Evolutionary conservation across 2,329 filamentous ascomycete genomes (phyloP).

Genomic region (Apiospora saccharicola): DNA sequence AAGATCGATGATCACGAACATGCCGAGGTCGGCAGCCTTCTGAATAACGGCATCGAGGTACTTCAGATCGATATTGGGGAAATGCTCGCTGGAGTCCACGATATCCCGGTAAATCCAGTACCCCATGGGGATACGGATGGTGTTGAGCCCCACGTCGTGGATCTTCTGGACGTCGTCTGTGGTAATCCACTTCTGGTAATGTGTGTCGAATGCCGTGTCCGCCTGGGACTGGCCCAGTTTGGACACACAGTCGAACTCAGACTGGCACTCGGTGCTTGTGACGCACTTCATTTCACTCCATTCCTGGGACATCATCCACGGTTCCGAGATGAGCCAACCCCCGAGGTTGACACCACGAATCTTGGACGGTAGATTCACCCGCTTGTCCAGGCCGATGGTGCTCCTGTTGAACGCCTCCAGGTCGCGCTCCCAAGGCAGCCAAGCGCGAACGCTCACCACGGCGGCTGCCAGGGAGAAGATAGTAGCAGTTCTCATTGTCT

Average conservation of each 20-base stretch:
- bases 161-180: conserved; percentile 57
- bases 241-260: conserved; percentile 63
- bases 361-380: conserved; percentile 39
- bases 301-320: conserved; percentile 56
- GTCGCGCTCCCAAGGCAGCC: conserved; percentile 15
- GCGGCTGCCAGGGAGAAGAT: background rate
- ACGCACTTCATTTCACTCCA: conserved; percentile 59
- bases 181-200: conserved; percentile 60
- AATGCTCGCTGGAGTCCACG: conserved; percentile 58
- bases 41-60: conserved; percentile 45
- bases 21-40: conserved; percentile 46
- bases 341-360: conserved; percentile 65
- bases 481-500: background rate
- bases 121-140: conserved; percentile 61
- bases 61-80: conserved; percentile 54
- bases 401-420: conserved; percentile 20
- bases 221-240: conserved; percentile 54
- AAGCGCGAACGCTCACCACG: background rate
- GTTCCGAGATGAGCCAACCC: conserved; percentile 59
- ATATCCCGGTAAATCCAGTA: conserved; percentile 62
- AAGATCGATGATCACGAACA: conserved; percentile 56
- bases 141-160: conserved; percentile 58
- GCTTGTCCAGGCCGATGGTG: conserved; percentile 12
- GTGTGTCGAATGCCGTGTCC: conserved; percentile 54
- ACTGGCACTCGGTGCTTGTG: conserved; percentile 37